Evolutionary conservation across 1,139 yeast species (phyloP).

Genomic region (Blastobotrys malaysiensis): DNA sequence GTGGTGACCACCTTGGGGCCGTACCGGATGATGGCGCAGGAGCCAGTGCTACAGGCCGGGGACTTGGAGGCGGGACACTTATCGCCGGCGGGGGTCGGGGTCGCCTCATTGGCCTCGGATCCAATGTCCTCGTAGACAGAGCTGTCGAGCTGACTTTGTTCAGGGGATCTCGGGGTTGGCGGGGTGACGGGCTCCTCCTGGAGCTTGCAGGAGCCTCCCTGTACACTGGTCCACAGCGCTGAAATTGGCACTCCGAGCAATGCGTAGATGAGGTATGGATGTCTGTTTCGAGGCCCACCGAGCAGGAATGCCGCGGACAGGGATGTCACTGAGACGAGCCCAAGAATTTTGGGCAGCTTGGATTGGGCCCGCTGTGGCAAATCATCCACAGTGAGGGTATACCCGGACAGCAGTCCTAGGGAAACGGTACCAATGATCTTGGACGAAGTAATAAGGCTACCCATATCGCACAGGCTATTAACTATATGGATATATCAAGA

Average conservation of each 20-base stretch:
- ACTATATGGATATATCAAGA: background rate
- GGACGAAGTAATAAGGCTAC: background rate
- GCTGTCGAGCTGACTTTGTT: conserved; percentile 23
- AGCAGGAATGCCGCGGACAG: background rate
- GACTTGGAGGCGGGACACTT: background rate
- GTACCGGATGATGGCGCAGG: background rate
- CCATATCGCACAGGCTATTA: background rate
- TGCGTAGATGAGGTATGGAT: conserved; percentile 26
- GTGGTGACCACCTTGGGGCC: background rate
- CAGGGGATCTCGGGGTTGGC: conserved; percentile 11
- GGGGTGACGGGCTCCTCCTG: conserved; percentile 6
- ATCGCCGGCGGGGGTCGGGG: conserved; percentile 12
- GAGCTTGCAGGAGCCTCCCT: background rate
- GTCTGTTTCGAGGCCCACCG: background rate
- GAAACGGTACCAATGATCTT: conserved; percentile 29
- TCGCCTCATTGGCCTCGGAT: background rate
- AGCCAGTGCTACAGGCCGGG: background rate
- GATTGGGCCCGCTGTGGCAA: conserved; percentile 1
- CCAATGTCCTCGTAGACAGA: conserved; percentile 17
- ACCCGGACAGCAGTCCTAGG: conserved; percentile 27
- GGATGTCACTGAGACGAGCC: background rate
- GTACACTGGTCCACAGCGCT: conserved; percentile 2
- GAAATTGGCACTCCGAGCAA: conserved; percentile 23
- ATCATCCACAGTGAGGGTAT: conserved; percentile 16
- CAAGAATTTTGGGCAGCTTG: background rate